Conservation (phyloP, 306 rosid genomes). For the Trichosanthes cucumerina region DNA sequence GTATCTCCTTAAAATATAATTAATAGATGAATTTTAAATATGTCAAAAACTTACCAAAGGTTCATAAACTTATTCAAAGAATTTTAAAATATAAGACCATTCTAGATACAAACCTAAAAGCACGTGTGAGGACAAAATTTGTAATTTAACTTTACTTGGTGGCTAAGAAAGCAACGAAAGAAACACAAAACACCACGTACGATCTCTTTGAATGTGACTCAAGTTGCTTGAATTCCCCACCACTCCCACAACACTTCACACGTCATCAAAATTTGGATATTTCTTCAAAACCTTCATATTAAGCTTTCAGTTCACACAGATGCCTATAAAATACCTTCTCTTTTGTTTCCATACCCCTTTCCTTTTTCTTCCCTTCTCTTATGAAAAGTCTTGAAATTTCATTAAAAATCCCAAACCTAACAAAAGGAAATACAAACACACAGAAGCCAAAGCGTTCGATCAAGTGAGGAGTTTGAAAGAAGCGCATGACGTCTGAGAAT, state of each 20-base stretch:
- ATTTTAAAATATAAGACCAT: no score
- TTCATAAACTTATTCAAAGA: no score
- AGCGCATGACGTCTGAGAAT: conserved; percentile 4
- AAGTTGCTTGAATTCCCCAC: background rate
- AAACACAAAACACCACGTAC: background rate
- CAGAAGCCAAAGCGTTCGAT: background rate
- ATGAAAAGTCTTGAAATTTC: no score
- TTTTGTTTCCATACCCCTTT: background rate
- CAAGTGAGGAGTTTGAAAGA: background rate
- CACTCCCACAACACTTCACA: background rate
- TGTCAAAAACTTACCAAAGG: no score
- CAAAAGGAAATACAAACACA: background rate
- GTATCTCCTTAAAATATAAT: no score
- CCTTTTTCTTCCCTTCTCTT: background rate
- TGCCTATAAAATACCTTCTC: background rate
- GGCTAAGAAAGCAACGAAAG: conserved; percentile 6
- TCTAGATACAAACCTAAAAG: no score
- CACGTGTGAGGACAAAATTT: no score
- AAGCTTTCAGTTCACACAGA: background rate
- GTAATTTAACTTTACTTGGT: no score
- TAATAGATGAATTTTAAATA: no score
- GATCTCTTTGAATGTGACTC: background rate
- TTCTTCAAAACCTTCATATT: background rate
- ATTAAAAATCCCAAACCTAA: background rate
- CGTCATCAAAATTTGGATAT: conserved; percentile 1